Base-by-base conservation (phyloP, 495 filamentous ascomycete genomes). In the Hamigera avellanea region DNA sequence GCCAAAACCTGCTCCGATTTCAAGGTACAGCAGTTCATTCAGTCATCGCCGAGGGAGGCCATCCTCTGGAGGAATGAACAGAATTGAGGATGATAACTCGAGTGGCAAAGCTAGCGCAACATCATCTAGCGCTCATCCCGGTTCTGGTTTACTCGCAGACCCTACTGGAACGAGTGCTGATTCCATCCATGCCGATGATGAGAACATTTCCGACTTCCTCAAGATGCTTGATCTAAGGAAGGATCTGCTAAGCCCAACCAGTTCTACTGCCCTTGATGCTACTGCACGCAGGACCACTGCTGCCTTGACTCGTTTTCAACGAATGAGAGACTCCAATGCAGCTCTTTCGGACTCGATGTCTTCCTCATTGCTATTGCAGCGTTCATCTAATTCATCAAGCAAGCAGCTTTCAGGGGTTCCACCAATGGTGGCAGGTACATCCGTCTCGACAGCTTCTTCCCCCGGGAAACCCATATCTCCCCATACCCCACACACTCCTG, bases 401-500 rank as follows among this genome's bases (percentile, higher is more conserved):
- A 78, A 85, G 14, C 83, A 93, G 41, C 61, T 93, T 12, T 76
- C 80, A 3, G 87, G 78, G 35, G 81, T 91, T 10, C 86, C 88
- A 13, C 77, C 78, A 6, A 87, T 93, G 83, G 72, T 86, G 33
- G 77, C 75, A 26, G 81, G 81, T 0, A 82, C 81, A 13, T 83
- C 82, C n/a, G 69, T 83, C 30, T 93, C 87, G 8, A 78, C 80
- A 1, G 82, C 84, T 3, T 88, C 88, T 2, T 93, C 87, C 2
- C 86, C 84, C 6, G 86, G 86, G 36, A 96, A 95, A 45, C 86
- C 89, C 1, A 70, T 93, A 32, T 93, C 86, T 2, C 88, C 88
- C 8, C 88, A 95, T 55, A 95, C 88, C 0, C 89, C 89, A 7
- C 89, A 95, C 48, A 94, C 86, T 4, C 88, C 89, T 3, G 86